A percentile compares a stretch with the other conserved stretches of the same genome.
Conservation (phyloP, 2,329 filamentous ascomycete species). For the Apiospora hydei region DNA sequence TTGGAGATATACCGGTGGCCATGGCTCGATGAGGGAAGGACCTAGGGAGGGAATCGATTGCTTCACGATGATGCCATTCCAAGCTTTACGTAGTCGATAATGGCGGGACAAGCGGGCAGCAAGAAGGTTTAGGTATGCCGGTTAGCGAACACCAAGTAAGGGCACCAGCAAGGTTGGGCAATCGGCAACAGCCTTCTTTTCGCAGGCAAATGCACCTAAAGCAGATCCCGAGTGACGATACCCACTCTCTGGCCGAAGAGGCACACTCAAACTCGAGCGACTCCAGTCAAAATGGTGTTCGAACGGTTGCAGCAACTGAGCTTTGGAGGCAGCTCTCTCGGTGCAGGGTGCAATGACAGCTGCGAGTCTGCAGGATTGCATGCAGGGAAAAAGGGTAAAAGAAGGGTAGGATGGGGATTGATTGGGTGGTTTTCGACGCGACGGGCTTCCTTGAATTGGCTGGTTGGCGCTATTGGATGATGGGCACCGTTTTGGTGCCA, state of each 20-base stretch:
- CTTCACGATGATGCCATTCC: slow-evolving; percentile 29
- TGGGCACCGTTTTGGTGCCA: slow-evolving; percentile 6
- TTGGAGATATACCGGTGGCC: slow-evolving; percentile 29
- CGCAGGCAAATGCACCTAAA: slow-evolving; percentile 5
- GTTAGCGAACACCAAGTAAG: slow-evolving; percentile 12
- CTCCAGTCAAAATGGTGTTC: not conserved
- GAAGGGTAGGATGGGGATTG: not conserved
- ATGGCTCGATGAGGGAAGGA: slow-evolving; percentile 25
- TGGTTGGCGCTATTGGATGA: slow-evolving; percentile 18
- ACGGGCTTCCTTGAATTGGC: slow-evolving; percentile 14
- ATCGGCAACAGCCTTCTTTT: slow-evolving; percentile 3
- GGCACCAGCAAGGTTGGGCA: slow-evolving; percentile 13
- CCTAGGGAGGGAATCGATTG: not conserved
- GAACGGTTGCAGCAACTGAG: not conserved
- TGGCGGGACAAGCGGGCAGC: slow-evolving; percentile 3
- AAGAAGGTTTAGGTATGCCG: slow-evolving; percentile 12
- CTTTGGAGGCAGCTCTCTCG: not conserved
- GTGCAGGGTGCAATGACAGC: slow-evolving; percentile 5
- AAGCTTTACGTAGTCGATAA: slow-evolving; percentile 16
- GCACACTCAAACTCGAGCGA: not conserved
- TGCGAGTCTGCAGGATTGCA: slow-evolving; percentile 15
- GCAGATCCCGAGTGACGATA: not conserved
- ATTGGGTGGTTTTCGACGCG: not conserved
- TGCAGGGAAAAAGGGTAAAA: not conserved
- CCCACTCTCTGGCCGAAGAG: slow-evolving; percentile 7